Conservation (phyloP, 2,329 filamentous ascomycete genomes). For the Rutstroemia sydowiana region DNA sequence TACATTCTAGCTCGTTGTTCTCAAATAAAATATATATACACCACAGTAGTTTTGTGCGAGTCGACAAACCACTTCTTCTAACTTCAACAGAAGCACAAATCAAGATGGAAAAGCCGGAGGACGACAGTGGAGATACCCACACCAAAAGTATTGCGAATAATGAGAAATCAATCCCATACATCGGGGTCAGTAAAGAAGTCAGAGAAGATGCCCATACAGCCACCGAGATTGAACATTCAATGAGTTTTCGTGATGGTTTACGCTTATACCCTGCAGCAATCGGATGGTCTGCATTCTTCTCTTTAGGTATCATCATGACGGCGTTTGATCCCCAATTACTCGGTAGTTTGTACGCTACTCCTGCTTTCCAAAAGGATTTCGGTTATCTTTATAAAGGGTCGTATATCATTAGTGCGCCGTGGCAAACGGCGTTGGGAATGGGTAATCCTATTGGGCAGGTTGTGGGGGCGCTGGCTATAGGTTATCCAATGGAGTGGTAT, state of each 20-base stretch:
- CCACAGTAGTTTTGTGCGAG: no score
- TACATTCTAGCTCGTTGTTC: no score
- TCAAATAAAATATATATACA: no score
- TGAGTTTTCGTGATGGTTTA: slow-evolving; percentile 18
- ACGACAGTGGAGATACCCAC: no score
- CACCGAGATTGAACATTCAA: slow-evolving; percentile 18
- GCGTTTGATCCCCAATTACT: slow-evolving; percentile 23
- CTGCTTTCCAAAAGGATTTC: slow-evolving; percentile 21
- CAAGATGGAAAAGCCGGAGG: no score
- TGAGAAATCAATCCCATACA: no score
- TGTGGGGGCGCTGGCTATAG: slow-evolving; percentile 42
- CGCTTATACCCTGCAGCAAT: slow-evolving; percentile 18
- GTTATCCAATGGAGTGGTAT: slow-evolving; percentile 19
- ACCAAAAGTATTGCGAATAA: no score
- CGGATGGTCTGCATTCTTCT: slow-evolving; percentile 24
- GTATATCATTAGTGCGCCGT: slow-evolving; percentile 21
- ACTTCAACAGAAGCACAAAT: no score
- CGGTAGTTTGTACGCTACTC: slow-evolving; percentile 21
- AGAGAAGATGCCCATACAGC: slow-evolving; percentile 5
- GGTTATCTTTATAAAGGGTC: slow-evolving; percentile 16
- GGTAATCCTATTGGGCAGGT: slow-evolving; percentile 23
- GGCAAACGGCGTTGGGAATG: slow-evolving; percentile 24
- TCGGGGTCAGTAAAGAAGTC: neutral
- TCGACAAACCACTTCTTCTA: no score
- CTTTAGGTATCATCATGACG: slow-evolving; percentile 22